phyloP scores from a whole-genome alignment of 192 early-diverging fungal species.

The Thoreauomyces humboldtii region DNA sequence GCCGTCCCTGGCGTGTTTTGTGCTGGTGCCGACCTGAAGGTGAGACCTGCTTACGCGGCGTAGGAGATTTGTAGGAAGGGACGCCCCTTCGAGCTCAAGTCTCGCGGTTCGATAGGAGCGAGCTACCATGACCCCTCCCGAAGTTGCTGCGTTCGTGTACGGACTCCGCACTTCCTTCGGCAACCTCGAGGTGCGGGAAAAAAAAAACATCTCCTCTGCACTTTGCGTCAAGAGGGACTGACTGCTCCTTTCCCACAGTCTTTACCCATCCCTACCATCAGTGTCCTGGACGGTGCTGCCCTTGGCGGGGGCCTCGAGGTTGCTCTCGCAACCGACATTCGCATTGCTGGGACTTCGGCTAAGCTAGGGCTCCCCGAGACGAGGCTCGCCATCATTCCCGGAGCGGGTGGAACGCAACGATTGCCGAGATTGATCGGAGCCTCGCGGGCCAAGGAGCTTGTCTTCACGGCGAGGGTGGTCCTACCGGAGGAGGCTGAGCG shows the following conservation, averaged over 20 bases:
- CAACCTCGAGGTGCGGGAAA: conserved; percentile 67
- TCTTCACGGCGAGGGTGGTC: conserved; percentile 79
- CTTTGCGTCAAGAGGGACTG: no score
- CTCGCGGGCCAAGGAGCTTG: conserved; percentile 87
- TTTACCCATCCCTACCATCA: conserved; percentile 89
- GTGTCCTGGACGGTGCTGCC: conserved; percentile 89
- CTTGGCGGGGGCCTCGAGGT: conserved; percentile 92
- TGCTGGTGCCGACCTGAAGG: conserved; percentile 93
- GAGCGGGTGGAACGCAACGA: conserved; percentile 95
- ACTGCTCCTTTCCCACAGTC: no score
- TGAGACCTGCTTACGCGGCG: no score
- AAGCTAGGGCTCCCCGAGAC: conserved; percentile 91
- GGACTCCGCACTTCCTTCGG: conserved; percentile 71
- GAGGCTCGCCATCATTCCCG: conserved; percentile 91
- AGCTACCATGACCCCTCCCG: conserved; percentile 66
- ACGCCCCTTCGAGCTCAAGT: no score
- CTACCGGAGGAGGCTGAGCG: conserved; percentile 61
- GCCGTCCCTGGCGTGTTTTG: conserved; percentile 83
- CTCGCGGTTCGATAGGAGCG: conserved; percentile 84
- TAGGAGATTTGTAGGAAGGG: no score
- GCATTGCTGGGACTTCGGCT: conserved; percentile 74
- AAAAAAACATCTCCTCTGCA: no score
- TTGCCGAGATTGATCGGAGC: conserved; percentile 82
- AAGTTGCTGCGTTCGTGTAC: conserved; percentile 83
- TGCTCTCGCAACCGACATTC: conserved; percentile 84